These are phyloP conservation scores for Discostella pseudostelligera DNA, from an alignment of 108 stramenopile species.

Conservation along the genomic window DNA sequence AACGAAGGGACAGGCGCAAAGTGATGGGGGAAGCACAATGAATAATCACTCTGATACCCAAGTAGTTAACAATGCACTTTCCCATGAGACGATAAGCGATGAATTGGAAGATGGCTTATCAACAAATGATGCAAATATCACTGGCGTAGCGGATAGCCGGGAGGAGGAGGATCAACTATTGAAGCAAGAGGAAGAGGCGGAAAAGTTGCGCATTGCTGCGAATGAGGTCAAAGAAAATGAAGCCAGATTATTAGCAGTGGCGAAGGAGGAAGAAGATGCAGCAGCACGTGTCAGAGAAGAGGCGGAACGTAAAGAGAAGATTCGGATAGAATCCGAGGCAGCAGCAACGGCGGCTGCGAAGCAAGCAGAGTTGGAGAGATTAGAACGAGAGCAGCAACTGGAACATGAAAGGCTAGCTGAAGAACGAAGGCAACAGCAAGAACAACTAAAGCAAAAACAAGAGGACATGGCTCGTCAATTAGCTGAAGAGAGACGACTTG, in stretches of 20 bases:
- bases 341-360: neutral
- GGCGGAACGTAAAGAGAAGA: slow-evolving; percentile 1
- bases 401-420: neutral
- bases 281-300: neutral
- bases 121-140: too few relatives aligned
- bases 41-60: too few relatives aligned
- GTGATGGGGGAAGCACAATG: too few relatives aligned
- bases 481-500: neutral
- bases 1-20: neutral
- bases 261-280: neutral
- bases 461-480: slow-evolving; percentile 2
- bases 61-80: too few relatives aligned
- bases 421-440: slow-evolving; percentile 1
- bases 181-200: slow-evolving; percentile 5
- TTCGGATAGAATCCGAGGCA: slow-evolving; percentile 7
- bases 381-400: slow-evolving; percentile 2
- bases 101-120: too few relatives aligned
- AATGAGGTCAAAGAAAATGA: neutral
- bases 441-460: neutral
- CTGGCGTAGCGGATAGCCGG: neutral
- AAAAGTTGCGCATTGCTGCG: neutral
- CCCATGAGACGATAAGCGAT: too few relatives aligned
- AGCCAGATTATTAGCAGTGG: neutral
- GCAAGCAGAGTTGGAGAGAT: neutral
- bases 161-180: neutral